Evolutionary conservation across 2,329 filamentous ascomycete species (phyloP).

Genomic region (Talaromyces sp.): DNA sequence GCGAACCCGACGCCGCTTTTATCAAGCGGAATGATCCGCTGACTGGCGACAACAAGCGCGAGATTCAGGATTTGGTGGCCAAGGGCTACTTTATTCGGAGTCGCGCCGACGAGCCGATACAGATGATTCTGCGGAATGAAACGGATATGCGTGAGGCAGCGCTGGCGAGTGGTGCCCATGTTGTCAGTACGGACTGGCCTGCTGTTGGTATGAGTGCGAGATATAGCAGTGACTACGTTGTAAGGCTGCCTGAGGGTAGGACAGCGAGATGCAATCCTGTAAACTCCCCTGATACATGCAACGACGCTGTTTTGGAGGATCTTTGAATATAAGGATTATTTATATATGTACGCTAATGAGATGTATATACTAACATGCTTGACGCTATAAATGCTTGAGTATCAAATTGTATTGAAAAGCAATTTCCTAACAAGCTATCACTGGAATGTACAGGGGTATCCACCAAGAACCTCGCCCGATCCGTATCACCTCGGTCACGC

Average conservation of each 20-base stretch:
- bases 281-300: conserved; percentile 3
- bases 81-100: conserved; percentile 10
- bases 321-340: background rate
- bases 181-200: conserved; percentile 11
- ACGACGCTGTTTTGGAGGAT: conserved; percentile 5
- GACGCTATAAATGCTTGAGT: background rate
- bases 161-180: conserved; percentile 9
- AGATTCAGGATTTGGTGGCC: conserved; percentile 10
- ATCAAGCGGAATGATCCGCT: conserved; percentile 11
- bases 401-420: background rate
- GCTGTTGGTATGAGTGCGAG: conserved; percentile 5
- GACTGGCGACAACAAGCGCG: conserved; percentile 2
- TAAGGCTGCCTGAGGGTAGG: conserved; percentile 1
- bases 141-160: conserved; percentile 8
- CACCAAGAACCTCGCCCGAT: background rate
- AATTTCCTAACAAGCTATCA: background rate
- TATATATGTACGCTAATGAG: background rate
- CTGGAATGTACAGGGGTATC: conserved; percentile 11
- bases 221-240: conserved; percentile 12
- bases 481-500: background rate
- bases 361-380: background rate
- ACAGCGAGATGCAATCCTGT: conserved; percentile 11
- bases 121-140: conserved; percentile 5
- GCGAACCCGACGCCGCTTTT: conserved; percentile 10
- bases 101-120: conserved; percentile 10